Evolutionary conservation across 768 basidiomycete genomes (phyloP).

Genomic region (Suillus lakei): DNA sequence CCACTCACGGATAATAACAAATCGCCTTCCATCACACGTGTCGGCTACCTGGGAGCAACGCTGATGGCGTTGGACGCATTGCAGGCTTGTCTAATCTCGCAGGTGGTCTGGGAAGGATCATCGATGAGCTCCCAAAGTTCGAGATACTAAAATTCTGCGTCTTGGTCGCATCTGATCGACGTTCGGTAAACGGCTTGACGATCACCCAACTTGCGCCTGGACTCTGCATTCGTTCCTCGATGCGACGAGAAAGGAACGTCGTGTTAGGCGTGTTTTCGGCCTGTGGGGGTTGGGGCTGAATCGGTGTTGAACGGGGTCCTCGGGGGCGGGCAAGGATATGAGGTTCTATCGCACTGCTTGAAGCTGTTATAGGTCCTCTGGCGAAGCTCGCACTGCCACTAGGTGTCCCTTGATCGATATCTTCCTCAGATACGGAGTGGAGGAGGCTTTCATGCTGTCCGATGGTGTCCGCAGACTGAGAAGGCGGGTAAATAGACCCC

Average conservation of each 20-base stretch:
- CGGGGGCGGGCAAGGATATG: constrained; percentile 18
- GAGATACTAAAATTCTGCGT: constrained; percentile 19
- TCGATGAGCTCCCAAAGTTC: background rate
- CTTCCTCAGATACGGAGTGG: constrained; percentile 26
- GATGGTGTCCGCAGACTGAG: constrained; percentile 31
- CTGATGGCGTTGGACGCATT: background rate
- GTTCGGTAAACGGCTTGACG: constrained; percentile 31
- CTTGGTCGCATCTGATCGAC: constrained; percentile 18
- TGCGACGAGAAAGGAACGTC: constrained; percentile 48
- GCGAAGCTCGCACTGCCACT: constrained; percentile 30
- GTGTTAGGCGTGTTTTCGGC: constrained; percentile 31
- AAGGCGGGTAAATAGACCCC: constrained; percentile 29
- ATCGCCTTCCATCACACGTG: background rate
- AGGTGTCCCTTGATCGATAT: constrained; percentile 31
- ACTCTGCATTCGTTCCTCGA: constrained; percentile 45
- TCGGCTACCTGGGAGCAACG: background rate
- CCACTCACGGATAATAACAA: constrained; percentile 15
- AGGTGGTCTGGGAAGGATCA: constrained; percentile 1
- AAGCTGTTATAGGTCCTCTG: constrained; percentile 23
- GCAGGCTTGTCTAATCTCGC: background rate
- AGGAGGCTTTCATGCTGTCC: constrained; percentile 5
- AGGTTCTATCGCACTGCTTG: constrained; percentile 19
- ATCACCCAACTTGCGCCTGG: constrained; percentile 11
- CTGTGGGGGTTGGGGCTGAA: constrained; percentile 20
- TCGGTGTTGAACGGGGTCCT: constrained; percentile 22